Evolutionary conservation across 2,329 filamentous ascomycete genomes (phyloP), one percentile per base, ranked within the genome.

Genomic region (Pseudocercospora cruenta): DNA sequence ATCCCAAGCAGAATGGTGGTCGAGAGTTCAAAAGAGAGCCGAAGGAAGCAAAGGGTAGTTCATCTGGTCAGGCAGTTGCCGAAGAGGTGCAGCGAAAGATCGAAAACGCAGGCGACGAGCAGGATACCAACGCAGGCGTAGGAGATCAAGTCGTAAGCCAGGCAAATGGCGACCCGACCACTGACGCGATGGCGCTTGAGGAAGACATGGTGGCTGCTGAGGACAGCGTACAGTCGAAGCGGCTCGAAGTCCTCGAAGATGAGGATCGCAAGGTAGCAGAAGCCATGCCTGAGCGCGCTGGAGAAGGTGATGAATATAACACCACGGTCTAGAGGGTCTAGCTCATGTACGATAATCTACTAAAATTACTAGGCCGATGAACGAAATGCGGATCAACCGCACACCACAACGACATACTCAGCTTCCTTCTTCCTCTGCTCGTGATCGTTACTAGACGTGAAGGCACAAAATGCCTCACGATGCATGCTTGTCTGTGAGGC

Each of bases 221-320:
- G 66, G 82, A 82, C 66, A 45, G 73, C 8, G 69, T 75, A 19
- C 65, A 81, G 62, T 78, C 78, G 16, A 73, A 82, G 70, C 77
- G 79, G 64, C 75, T 82, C 69, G 79, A 81, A 68, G 78, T 80
- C 22, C 70, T 76, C 36, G 77, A 80, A 58, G 70, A 74, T 58
- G 71, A 74, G 10, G 67, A 73, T 16, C 60, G 61, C 61, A 79
- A 81, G 60, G 71, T 75, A 5, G 77, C 77, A 33, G 80, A 81
- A 66, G 82, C 80, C 4, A 82, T 79, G 71, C 79, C 78, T 14
- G 80, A 80, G 71, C 78, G 78, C 43, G 78, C 78, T 16, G 82
- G 80, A 39, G 81, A 83, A 71, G 80, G 80, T 62, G 82, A 83
- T 69, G 76, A 78, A 6, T 78, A 76, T 67, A 84, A 84, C 72